Base-by-base conservation (phyloP, 352 stramenopile species). In the Globisporangium radiosum region DNA sequence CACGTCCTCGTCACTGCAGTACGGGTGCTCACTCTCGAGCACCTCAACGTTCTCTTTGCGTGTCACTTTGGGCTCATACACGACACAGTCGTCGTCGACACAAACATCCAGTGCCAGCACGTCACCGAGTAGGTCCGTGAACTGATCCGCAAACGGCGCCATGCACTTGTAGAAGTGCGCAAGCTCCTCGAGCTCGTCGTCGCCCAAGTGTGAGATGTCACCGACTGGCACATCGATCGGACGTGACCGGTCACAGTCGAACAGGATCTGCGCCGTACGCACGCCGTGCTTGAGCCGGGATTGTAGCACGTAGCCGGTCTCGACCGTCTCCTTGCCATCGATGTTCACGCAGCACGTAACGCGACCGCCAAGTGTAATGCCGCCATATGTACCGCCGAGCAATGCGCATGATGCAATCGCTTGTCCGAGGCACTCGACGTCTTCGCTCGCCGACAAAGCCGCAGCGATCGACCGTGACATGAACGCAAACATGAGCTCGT, bases 11-110 rank as follows among this genome's bases (percentile, higher is more conserved):
- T 75, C 75, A n/a, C 56, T 54, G 14, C 66, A 64, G 47, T 93
- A 93, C 5, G 84, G 84, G 48, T 93, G 83, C 39, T 91, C 72
- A 43, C 76, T 91, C 68, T 93, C 83, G 1, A 93, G 53, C 7
- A 93, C 78, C 44, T 93, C 81, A 0, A 85, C 72, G 48, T 81
- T 87, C 57, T 90, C 79, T 54, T 89, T 89, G 37, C 76, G 69
- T 8, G 65, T 76, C 13, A 75, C 44, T 54, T 80, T 87, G 3
- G 78, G 59, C 47, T 84, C 73, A 63, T 74, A 82, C 25, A 40
- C 56, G 6, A 25, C 43, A 13, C 57, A 33, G 5, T 61, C 43
- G 3, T 15, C 48, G 33, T 0, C 59, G 40, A 5, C 52, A 14
- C 11, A 13, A 15, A 52, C 48, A 15, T 68, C 47, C 10, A 82